phyloP scores from a whole-genome alignment of 805 yeast species.

The Blastobotrys americana region DNA sequence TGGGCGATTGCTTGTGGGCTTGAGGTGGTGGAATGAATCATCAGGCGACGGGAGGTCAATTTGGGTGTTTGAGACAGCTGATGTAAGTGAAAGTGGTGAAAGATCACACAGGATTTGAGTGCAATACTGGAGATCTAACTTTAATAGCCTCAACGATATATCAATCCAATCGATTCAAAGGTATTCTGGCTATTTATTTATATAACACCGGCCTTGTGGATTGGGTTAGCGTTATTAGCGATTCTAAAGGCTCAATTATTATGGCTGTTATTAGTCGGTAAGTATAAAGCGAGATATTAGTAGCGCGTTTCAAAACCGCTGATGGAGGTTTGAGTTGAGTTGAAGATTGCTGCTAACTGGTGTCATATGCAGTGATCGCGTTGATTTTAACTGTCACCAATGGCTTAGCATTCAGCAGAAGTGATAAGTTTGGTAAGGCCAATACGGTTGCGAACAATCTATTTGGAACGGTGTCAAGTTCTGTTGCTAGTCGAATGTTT shows the following conservation, averaged over 20 bases:
- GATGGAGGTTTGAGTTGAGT: conserved; percentile 7
- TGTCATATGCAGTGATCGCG: conserved; percentile 46
- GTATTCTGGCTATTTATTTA: conserved; percentile 81
- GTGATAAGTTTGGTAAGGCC: conserved; percentile 88
- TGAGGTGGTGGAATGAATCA: conserved; percentile 94
- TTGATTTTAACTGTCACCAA: conserved; percentile 69
- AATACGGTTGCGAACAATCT: conserved; percentile 48
- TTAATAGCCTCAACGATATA: conserved; percentile 39
- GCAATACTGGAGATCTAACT: too few species aligned
- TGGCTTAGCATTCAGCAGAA: conserved; percentile 81
- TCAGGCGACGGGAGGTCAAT: conserved; percentile 54
- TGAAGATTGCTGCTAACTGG: conserved; percentile 30
- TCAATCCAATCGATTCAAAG: conserved; percentile 87
- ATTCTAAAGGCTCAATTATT: conserved; percentile 69
- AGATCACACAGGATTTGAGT: neutral
- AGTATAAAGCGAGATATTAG: conserved; percentile 6
- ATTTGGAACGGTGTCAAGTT: conserved; percentile 13
- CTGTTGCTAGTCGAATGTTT: conserved; percentile 9
- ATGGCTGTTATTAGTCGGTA: conserved; percentile 33
- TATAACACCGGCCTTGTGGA: conserved; percentile 70
- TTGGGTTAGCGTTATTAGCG: conserved; percentile 65
- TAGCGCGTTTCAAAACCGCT: conserved; percentile 32
- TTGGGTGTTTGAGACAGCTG: conserved; percentile 87
- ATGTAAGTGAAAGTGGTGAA: conserved; percentile 29
- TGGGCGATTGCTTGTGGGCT: conserved; percentile 83